Evolutionary conservation across 805 yeast species (phyloP).

Genomic region (Phaffomyces antillensis): DNA sequence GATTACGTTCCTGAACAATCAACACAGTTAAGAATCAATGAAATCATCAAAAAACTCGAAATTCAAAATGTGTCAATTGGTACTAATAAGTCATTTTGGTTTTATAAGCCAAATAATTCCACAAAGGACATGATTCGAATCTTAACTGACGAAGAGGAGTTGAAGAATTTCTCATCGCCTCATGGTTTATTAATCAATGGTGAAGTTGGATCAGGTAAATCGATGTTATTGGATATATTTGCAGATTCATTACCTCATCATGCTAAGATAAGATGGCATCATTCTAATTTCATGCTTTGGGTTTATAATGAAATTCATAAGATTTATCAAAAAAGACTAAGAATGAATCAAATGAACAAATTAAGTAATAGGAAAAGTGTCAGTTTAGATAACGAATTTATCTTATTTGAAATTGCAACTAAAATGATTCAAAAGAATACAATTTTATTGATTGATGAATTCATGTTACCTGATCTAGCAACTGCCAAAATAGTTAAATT

Average conservation of each 20-base stretch:
- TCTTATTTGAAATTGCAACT: slow-evolving; percentile 59
- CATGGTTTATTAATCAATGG: slow-evolving; percentile 59
- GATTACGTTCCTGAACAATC: slow-evolving; percentile 44
- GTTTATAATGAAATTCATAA: slow-evolving; percentile 55
- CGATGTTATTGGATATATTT: slow-evolving; percentile 67
- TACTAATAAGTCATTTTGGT: neutral
- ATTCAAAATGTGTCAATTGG: neutral
- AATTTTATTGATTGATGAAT: slow-evolving; percentile 60
- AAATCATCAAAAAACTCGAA: slow-evolving; percentile 29
- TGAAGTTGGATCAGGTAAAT: slow-evolving; percentile 70
- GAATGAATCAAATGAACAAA: slow-evolving; percentile 18
- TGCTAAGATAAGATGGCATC: slow-evolving; percentile 66
- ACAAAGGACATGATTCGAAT: slow-evolving; percentile 38
- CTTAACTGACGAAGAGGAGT: slow-evolving; percentile 55
- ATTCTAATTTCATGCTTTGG: slow-evolving; percentile 63
- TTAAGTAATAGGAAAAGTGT: slow-evolving; percentile 21
- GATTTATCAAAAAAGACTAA: slow-evolving; percentile 38
- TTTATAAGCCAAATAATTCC: slow-evolving; percentile 5
- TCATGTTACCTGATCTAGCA: slow-evolving; percentile 71
- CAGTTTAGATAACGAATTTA: slow-evolving; percentile 52
- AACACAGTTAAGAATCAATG: slow-evolving; percentile 16
- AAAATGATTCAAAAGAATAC: slow-evolving; percentile 53
- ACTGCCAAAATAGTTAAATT: slow-evolving; percentile 63
- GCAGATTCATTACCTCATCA: slow-evolving; percentile 57
- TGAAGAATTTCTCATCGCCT: slow-evolving; percentile 47